Conservation (phyloP, 495 filamentous ascomycete genomes). For the Venustampulla echinocandica region DNA sequence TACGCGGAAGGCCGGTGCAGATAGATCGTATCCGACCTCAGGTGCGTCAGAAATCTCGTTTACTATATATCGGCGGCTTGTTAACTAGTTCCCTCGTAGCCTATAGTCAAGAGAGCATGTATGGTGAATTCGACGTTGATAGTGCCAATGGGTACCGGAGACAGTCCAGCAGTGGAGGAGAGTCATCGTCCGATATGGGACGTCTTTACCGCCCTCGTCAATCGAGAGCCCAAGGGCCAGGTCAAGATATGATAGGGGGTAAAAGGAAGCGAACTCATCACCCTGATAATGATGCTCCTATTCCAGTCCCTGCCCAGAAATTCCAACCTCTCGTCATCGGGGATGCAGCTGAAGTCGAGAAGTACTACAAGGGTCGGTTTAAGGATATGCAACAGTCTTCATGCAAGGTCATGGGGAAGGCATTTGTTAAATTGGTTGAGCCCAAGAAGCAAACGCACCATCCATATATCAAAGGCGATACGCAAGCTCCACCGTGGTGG, state of each 20-base stretch:
- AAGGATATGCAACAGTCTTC: constrained; percentile 63
- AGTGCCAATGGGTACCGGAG: constrained; percentile 2
- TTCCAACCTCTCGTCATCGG: constrained; percentile 43
- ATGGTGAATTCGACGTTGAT: constrained; percentile 13
- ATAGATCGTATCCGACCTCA: constrained; percentile 1
- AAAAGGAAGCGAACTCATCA: constrained; percentile 14
- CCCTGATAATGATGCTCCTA: constrained; percentile 9
- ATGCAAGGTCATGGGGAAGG: constrained; percentile 67
- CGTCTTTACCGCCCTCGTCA: constrained; percentile 4
- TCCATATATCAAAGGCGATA: constrained; percentile 67
- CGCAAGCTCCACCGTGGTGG: constrained; percentile 75
- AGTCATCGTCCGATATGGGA: constrained; percentile 8
- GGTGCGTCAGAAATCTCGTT: background rate
- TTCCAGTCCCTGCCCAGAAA: constrained; percentile 10
- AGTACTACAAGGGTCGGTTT: constrained; percentile 57
- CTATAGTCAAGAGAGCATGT: constrained; percentile 10
- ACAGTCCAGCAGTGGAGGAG: constrained; percentile 10
- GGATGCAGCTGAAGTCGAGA: constrained; percentile 45
- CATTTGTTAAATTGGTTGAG: constrained; percentile 73
- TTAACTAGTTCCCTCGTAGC: background rate
- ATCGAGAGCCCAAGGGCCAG: constrained; percentile 14
- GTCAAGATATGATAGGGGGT: constrained; percentile 8
- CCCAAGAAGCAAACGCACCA: constrained; percentile 78
- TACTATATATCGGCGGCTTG: background rate
- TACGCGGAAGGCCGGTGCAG: background rate